Conservation (phyloP, 2,329 filamentous ascomycete species). For the Fonsecaea nubica region DNA sequence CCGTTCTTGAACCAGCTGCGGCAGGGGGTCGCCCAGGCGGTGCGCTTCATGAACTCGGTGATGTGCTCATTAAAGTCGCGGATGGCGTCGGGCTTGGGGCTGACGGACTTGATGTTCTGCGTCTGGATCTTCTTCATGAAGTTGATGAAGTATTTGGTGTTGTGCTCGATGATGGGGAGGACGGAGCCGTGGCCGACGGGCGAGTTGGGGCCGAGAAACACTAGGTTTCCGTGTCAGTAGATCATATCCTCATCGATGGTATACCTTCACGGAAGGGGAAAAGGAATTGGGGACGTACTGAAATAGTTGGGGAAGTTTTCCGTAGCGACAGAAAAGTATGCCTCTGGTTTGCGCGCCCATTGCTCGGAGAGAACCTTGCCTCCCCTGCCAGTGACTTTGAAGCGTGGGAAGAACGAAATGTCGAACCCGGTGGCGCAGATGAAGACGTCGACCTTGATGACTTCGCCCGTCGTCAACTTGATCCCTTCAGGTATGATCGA, state of each 20-base stretch:
- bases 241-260: too few relatives aligned
- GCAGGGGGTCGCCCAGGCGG: conserved; percentile 55
- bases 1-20: conserved; percentile 52
- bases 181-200: conserved; percentile 55
- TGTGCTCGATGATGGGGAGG: conserved; percentile 49
- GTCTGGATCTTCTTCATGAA: conserved; percentile 48
- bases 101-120: conserved; percentile 51
- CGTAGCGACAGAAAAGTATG: not conserved
- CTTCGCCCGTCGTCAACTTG: not conserved
- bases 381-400: conserved; percentile 8
- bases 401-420: conserved; percentile 4
- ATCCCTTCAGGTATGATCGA: conserved; percentile 53
- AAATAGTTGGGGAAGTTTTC: not conserved
- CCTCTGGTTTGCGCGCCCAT: too few relatives aligned
- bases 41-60: conserved; percentile 57
- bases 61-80: conserved; percentile 47
- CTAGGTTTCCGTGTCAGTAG: conserved; percentile 27
- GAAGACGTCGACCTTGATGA: conserved; percentile 40
- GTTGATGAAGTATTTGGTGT: conserved; percentile 48
- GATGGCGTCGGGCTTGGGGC: conserved; percentile 42
- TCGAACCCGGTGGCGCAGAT: conserved; percentile 21
- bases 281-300: not conserved
- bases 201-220: conserved; percentile 42
- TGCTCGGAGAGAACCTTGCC: not conserved
- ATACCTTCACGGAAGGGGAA: not conserved